A percentile compares a stretch with the other conserved stretches of the same genome.
Conservation (phyloP, 2,329 filamentous ascomycete genomes). For the Fusarium tupiense region DNA sequence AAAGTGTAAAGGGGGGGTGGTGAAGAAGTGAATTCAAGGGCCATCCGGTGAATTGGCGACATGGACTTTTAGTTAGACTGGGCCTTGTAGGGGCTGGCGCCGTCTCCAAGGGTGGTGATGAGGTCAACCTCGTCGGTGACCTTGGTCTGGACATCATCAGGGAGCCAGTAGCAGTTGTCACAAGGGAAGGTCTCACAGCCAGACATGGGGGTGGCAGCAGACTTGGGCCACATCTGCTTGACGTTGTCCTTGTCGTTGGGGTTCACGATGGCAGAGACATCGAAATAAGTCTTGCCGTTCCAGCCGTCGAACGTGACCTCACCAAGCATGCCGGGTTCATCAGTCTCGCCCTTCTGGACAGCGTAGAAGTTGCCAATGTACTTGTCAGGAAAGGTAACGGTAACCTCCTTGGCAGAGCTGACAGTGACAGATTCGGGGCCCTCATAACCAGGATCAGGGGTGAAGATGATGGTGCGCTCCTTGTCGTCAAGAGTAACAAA, state of each 20-base stretch:
- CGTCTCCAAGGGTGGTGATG: slow-evolving; percentile 60
- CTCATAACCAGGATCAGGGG: slow-evolving; percentile 52
- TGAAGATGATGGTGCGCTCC: slow-evolving; percentile 62
- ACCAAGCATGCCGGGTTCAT: slow-evolving; percentile 61
- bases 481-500: slow-evolving; percentile 67
- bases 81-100: slow-evolving; percentile 38
- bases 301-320: slow-evolving; percentile 62
- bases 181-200: slow-evolving; percentile 65
- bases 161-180: slow-evolving; percentile 62
- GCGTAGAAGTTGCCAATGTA: slow-evolving; percentile 65
- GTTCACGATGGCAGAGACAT: slow-evolving; percentile 68
- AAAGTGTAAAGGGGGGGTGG: slow-evolving; percentile 5
- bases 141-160: slow-evolving; percentile 67
- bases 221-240: slow-evolving; percentile 63
- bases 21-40: slow-evolving; percentile 23
- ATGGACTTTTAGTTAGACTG: slow-evolving; percentile 18
- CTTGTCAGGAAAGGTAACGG: slow-evolving; percentile 53
- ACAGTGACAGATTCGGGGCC: slow-evolving; percentile 53
- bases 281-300: slow-evolving; percentile 62
- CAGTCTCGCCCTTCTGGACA: slow-evolving; percentile 54
- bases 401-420: slow-evolving; percentile 49
- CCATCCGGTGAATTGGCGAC: slow-evolving; percentile 21
- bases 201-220: slow-evolving; percentile 52
- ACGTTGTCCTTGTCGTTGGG: slow-evolving; percentile 60
- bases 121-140: slow-evolving; percentile 58